These are phyloP conservation scores for Smittium mucronatum DNA, from an alignment of 371 early-diverging fungal species.

Conservation along the genomic window DNA sequence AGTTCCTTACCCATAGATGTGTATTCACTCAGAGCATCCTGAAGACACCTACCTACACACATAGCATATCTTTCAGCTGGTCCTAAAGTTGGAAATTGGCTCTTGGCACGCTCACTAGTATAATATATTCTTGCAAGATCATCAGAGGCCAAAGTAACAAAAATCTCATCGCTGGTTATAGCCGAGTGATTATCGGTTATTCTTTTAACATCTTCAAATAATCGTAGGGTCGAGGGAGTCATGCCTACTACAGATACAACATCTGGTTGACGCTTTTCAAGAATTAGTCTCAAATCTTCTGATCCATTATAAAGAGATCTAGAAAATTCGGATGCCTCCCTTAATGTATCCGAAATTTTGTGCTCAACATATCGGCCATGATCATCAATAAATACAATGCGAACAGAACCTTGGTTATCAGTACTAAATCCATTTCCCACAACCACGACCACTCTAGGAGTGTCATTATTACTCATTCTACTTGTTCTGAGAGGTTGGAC, in stretches of 20 bases:
- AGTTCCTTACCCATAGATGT: slow-evolving; percentile 66
- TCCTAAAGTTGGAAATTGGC: slow-evolving; percentile 54
- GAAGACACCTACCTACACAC: slow-evolving; percentile 67
- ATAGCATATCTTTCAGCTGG: slow-evolving; percentile 76
- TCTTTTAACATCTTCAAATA: slow-evolving; percentile 51
- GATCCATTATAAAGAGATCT: slow-evolving; percentile 44
- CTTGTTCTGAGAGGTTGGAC: slow-evolving; percentile 49
- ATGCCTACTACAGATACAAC: slow-evolving; percentile 77
- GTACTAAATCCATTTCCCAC: slow-evolving; percentile 67
- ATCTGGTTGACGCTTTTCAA: slow-evolving; percentile 50
- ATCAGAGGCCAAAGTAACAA: slow-evolving; percentile 62
- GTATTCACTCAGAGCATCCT: slow-evolving; percentile 76
- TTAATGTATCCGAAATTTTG: slow-evolving; percentile 44
- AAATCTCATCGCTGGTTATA: slow-evolving; percentile 28
- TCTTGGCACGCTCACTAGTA: slow-evolving; percentile 53
- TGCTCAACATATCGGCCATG: slow-evolving; percentile 57
- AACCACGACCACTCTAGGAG: slow-evolving; percentile 70
- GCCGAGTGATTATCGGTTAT: slow-evolving; percentile 42
- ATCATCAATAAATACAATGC: slow-evolving; percentile 62
- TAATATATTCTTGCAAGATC: slow-evolving; percentile 76
- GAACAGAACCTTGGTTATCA: slow-evolving; percentile 47
- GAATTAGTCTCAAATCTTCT: slow-evolving; percentile 42
- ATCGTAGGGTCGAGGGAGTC: slow-evolving; percentile 50
- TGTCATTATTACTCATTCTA: slow-evolving; percentile 36
- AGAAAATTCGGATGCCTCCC: slow-evolving; percentile 35